A percentile compares a stretch with the other conserved stretches of the same genome.
phyloP scores from a whole-genome alignment of 768 basidiomycete genomes.

The Panellus pusillus region DNA sequence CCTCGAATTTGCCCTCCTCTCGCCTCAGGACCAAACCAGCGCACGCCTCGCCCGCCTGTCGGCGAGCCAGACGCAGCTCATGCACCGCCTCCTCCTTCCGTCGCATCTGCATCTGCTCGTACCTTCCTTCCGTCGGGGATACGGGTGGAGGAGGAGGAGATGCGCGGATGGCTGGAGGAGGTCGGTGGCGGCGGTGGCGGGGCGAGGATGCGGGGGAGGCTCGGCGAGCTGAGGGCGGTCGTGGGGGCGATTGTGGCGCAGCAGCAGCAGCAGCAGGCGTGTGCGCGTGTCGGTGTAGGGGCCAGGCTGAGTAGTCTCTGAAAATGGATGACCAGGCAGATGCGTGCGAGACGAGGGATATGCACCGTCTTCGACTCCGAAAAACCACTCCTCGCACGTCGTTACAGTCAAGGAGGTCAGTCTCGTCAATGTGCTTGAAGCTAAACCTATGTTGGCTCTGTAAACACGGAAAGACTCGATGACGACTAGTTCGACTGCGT shows the following conservation, averaged over 20 bases:
- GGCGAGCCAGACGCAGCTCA: conserved; percentile 65
- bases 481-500: conserved; percentile 49
- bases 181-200: conserved; percentile 47
- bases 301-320: conserved; percentile 33
- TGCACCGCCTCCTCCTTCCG: conserved; percentile 65
- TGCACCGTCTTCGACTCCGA: conserved; percentile 19
- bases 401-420: conserved; percentile 30
- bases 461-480: conserved; percentile 48
- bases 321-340: not conserved
- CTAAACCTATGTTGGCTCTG: conserved; percentile 38
- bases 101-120: conserved; percentile 81
- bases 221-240: conserved; percentile 85
- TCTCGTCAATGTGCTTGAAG: conserved; percentile 48
- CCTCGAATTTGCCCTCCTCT: too few species aligned
- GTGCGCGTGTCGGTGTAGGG: not conserved
- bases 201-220: conserved; percentile 61
- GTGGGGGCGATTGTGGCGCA: conserved; percentile 72
- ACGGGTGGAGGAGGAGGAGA: conserved; percentile 75
- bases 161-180: conserved; percentile 73
- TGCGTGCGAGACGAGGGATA: not conserved
- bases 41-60: conserved; percentile 65
- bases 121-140: conserved; percentile 75
- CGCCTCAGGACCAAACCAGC: too few species aligned
- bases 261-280: conserved; percentile 34
- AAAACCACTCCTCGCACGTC: conserved; percentile 30